Evolutionary conservation across 192 early-diverging fungal species (phyloP), one percentile per base, ranked within the genome.

Genomic region (Linnemannia zychae): DNA sequence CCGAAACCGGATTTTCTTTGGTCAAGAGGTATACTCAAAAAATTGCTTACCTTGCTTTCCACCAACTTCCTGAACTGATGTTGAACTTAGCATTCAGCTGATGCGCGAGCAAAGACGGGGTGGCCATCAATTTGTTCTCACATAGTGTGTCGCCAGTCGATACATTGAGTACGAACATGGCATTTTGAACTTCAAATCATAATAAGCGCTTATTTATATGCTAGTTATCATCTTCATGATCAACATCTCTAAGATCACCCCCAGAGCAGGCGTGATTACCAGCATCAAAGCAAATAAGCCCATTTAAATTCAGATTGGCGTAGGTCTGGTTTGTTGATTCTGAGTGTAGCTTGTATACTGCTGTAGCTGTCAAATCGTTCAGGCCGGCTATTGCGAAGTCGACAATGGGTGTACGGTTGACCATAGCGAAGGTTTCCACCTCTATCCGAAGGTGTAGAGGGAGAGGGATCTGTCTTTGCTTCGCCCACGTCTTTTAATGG

Each of bases 1-100:
- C 68, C 28, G 75, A 76, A 28, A 22, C 12, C 12, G 75, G 46
- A 0, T 76, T 76, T 17, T 49, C 75, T 0, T 36, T 68, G 18
- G 31, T 68, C 5, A 68, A 76, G 20, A 3, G 44, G n/a, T 65
- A 37, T 15, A 50, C 68, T 44, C 66, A 76, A 68, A 67, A 50
- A 34, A 31, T 68, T 36, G 75, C 18, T 0, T 7, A 68, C 33
- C 28, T 76, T 36, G 75, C 47, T 13, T 76, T 68, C 38, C 40
- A 66, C 6, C 66, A 48, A 3, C 5, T 31, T 16, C 66, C 66
- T 37, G 38, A 65, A 13, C 40, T 12, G 4, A 28, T 66, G 6
- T 60, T 75, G 2, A 60, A 75, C 40, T 24, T 75, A 3, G 60
- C 74, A 18, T 37, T 75, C 20, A 1, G 50, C 22, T 7, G n/a